Base-by-base conservation (phyloP, 1,284 basidiomycete species). In the Ustilago tritici region DNA sequence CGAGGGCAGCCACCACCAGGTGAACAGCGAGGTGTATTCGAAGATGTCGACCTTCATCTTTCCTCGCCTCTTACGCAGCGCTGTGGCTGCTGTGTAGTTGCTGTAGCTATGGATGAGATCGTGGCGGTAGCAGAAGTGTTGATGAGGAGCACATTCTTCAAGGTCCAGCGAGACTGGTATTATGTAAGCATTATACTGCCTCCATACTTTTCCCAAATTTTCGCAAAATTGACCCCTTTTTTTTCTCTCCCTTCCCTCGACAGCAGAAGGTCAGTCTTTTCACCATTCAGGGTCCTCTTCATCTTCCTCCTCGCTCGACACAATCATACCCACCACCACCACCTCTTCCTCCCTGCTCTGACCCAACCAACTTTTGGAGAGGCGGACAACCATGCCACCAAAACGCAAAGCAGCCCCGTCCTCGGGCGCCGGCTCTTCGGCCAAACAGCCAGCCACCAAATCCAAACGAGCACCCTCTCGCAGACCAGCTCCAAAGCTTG, bases 1-100 rank as follows among this genome's bases (percentile, higher is more conserved):
- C 10, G 73, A 62, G 19, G 77, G 77, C 35, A 70, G 40, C 63
- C 74, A 72, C 64, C 70, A 76, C 73, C 73, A 79, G 5, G 64
- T 71, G 23, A 79, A 49, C 11, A 76, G 61, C 19, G 73, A 76
- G 31, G 56, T 59, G 54, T 65, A 52, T 19, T 70, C 61, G 31
- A 56, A 55, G 19, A 76, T 31, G 23, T 70, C 68, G 14, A 58
- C 41, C 40, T 61, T 67, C 73, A 76, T 76, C 41, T 19, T 41
- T 19, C 19, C 38, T 8, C 15, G 3, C 38, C 15, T 0, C 17
- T n/a, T 32, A 6, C 19, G 28, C 47, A 28, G 38, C 28, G 14
- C 2, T 19, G 38, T 19, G n/a, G 43, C 43, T 19, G 43, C n/a
- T 17, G 40, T 15, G 12, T 17, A 28, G 40, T 46, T 19, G 43